Conservation (phyloP, 805 yeast species). For the Starmerella stigmatis region DNA sequence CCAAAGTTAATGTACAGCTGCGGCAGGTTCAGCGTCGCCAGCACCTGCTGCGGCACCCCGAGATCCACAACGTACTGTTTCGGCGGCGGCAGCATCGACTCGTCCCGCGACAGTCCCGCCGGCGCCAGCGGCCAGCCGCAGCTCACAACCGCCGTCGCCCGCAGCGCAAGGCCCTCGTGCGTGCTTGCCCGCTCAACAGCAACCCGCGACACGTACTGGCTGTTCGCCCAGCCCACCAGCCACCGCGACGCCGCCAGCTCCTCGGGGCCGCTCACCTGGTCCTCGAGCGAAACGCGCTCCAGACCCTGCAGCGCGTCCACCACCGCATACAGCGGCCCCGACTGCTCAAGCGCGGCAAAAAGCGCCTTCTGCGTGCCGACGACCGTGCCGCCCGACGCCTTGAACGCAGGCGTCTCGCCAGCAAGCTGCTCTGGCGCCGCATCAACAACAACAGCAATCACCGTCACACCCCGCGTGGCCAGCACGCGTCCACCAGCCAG, state of each 20-base stretch:
- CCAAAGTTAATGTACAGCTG: slow-evolving; percentile 2
- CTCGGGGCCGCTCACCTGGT: slow-evolving; percentile 6
- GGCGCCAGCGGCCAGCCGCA: slow-evolving; percentile 6
- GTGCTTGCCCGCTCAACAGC: background rate
- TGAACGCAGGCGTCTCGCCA: slow-evolving; percentile 1
- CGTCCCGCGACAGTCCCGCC: too few species aligned
- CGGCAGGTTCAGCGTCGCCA: background rate
- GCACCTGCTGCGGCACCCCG: slow-evolving; percentile 1
- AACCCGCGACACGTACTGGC: background rate
- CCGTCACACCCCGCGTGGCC: background rate
- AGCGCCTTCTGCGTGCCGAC: slow-evolving; percentile 3
- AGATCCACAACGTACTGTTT: slow-evolving; percentile 1
- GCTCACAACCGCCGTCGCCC: slow-evolving; percentile 2
- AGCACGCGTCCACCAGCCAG: slow-evolving; percentile 1
- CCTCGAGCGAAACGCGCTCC: slow-evolving; percentile 3
- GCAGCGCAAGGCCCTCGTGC: slow-evolving; percentile 3
- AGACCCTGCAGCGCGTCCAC: slow-evolving; percentile 5
- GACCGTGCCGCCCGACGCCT: background rate
- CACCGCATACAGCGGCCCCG: background rate
- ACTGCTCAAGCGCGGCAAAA: background rate
- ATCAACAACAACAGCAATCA: slow-evolving; percentile 2
- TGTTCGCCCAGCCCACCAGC: slow-evolving; percentile 7
- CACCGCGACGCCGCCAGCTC: slow-evolving; percentile 6
- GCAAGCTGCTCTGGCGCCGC: background rate
- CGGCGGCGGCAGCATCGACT: too few species aligned